phyloP scores from a whole-genome alignment of 495 filamentous ascomycete genomes.

The Aspergillus bertholletiae region DNA sequence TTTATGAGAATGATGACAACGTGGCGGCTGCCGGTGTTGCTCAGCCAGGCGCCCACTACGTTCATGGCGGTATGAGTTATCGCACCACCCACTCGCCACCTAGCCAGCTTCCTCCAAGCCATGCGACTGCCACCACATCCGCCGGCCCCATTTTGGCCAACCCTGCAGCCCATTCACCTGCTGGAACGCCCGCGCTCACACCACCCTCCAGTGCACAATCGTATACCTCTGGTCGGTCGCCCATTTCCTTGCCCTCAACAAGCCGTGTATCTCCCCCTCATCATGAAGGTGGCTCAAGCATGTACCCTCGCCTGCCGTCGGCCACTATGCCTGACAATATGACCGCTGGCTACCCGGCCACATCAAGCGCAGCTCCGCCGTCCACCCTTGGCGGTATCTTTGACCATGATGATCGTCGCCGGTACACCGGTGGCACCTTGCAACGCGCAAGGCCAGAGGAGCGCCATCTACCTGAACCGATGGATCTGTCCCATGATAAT shows the following conservation, averaged over 20 bases:
- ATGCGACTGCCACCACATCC: conserved; percentile 54
- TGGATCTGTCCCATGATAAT: conserved; percentile 56
- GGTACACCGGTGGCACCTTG: conserved; percentile 82
- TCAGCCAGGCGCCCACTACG: conserved; percentile 63
- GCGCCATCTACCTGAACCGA: conserved; percentile 34
- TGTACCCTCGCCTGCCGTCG: conserved; percentile 85
- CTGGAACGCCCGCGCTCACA: conserved; percentile 80
- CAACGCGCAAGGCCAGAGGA: conserved; percentile 63
- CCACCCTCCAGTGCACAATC: conserved; percentile 84
- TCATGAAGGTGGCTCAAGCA: conserved; percentile 58
- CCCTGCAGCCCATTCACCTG: conserved; percentile 45
- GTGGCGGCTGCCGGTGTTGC: conserved; percentile 71
- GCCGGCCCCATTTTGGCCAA: conserved; percentile 58
- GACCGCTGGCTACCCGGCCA: conserved; percentile 52
- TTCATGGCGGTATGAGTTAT: conserved; percentile 56
- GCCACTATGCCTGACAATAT: conserved; percentile 57
- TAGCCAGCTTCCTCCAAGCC: conserved; percentile 47
- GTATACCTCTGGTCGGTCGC: conserved; percentile 83
- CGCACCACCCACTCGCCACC: conserved; percentile 74
- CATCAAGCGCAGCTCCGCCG: conserved; percentile 64
- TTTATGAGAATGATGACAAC: conserved; percentile 85
- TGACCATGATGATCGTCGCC: conserved; percentile 74
- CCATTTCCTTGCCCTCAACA: conserved; percentile 56
- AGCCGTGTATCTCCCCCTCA: conserved; percentile 63
- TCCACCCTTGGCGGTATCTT: conserved; percentile 80